Conservation (phyloP, 129 eudicot genomes). For the Helichrysum umbraculigerum region DNA sequence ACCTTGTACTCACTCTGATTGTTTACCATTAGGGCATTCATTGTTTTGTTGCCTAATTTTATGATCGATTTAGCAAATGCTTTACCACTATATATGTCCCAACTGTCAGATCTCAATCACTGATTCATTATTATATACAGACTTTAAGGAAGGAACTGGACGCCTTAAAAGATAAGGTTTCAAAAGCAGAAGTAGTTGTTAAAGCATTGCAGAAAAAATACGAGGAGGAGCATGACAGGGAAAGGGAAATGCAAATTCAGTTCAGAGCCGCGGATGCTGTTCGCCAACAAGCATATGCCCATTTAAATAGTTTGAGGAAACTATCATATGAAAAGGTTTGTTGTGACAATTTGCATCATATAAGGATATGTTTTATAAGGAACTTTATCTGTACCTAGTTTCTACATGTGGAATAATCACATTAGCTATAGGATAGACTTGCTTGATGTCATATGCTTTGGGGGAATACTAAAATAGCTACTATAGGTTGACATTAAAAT, state of each 20-base stretch:
- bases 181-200: slow-evolving; percentile 51
- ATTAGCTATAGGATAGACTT: background rate
- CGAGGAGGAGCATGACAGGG: slow-evolving; percentile 48
- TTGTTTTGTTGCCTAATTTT: slow-evolving; percentile 12
- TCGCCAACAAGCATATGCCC: slow-evolving; percentile 66
- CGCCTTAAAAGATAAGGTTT: slow-evolving; percentile 46
- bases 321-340: slow-evolving; percentile 72
- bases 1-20: slow-evolving; percentile 5
- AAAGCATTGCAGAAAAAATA: slow-evolving; percentile 44
- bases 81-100: background rate
- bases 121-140: slow-evolving; percentile 43
- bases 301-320: slow-evolving; percentile 47
- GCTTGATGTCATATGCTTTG: background rate
- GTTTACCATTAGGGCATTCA: background rate
- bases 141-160: slow-evolving; percentile 69
- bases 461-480: background rate
- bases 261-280: slow-evolving; percentile 62
- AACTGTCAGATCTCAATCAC: background rate
- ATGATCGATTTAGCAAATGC: background rate
- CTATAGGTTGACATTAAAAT: background rate
- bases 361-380: slow-evolving; percentile 7
- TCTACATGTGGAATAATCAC: background rate
- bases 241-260: slow-evolving; percentile 56
- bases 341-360: slow-evolving; percentile 14
- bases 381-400: background rate